Percentiles rank a stretch among this genome's conserved stretches.
Evolutionary conservation across 2,329 filamentous ascomycete species (phyloP).

Genomic region (Neofusicoccum cordaticola): DNA sequence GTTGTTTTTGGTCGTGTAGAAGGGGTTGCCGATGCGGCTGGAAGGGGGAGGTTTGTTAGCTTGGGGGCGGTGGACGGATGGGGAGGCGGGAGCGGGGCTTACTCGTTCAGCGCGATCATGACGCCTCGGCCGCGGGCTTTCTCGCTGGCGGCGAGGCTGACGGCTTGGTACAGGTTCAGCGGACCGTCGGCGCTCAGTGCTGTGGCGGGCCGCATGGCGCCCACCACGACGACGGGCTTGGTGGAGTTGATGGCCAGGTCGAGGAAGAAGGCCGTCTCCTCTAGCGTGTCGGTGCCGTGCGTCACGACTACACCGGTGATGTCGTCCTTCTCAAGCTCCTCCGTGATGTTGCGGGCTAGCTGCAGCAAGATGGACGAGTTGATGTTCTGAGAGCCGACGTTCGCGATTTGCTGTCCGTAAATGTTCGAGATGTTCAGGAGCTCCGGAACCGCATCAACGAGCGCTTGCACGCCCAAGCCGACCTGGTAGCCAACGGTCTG

Average conservation of each 20-base stretch:
- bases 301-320: constrained; percentile 56
- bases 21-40: constrained; percentile 54
- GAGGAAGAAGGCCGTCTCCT: constrained; percentile 63
- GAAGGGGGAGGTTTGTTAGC: too few species aligned
- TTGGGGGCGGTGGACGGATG: too few species aligned
- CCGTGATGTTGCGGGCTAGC: constrained; percentile 49
- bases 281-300: constrained; percentile 64
- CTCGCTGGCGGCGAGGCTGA: constrained; percentile 52
- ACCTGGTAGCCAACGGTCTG: constrained; percentile 57
- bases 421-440: constrained; percentile 56
- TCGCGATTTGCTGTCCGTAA: constrained; percentile 45
- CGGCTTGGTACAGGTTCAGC: constrained; percentile 60
- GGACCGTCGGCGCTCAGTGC: constrained; percentile 63
- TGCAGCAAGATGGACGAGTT: constrained; percentile 50
- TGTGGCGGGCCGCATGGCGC: constrained; percentile 62
- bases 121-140: constrained; percentile 52
- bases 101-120: constrained; percentile 61
- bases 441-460: constrained; percentile 56
- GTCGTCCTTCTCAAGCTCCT: constrained; percentile 45
- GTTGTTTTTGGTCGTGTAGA: constrained; percentile 61
- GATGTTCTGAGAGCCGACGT: constrained; percentile 38
- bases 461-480: constrained; percentile 48
- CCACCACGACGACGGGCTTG: constrained; percentile 60
- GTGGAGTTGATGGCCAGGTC: constrained; percentile 55
- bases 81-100: background rate